A percentile compares a stretch with the other conserved stretches of the same genome.
Evolutionary conservation across 2,329 filamentous ascomycete species (phyloP).

Genomic region (Penicillium sp.): DNA sequence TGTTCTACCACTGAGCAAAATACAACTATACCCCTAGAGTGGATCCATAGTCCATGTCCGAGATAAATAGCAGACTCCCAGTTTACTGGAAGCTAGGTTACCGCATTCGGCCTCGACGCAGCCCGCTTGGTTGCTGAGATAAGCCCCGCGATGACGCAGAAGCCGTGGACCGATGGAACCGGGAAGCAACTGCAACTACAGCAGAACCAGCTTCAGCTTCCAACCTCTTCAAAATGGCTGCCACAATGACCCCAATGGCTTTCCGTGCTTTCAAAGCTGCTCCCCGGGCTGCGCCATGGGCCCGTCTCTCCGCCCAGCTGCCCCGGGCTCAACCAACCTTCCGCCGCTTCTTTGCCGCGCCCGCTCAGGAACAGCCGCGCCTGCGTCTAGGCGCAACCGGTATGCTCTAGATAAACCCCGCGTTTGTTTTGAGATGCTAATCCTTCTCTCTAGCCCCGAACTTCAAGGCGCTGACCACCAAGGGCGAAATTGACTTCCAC

Average conservation of each 20-base stretch:
- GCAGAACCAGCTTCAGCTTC: background rate
- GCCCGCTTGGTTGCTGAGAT: constrained; percentile 15
- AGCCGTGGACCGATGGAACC: background rate
- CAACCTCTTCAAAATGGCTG: constrained; percentile 33
- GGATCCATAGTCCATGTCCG: too few relatives aligned
- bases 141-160: constrained; percentile 11
- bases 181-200: background rate
- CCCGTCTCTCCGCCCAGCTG: constrained; percentile 21
- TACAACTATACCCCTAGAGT: too few relatives aligned
- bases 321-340: constrained; percentile 27
- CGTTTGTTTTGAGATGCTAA: background rate
- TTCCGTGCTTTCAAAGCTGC: constrained; percentile 27
- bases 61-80: too few relatives aligned
- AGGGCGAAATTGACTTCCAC: constrained; percentile 66
- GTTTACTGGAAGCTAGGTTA: too few relatives aligned
- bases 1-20: too few relatives aligned
- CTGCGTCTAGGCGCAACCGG: constrained; percentile 38
- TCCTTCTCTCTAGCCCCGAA: constrained; percentile 54
- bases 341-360: constrained; percentile 30
- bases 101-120: too few relatives aligned
- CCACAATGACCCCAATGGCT: constrained; percentile 23
- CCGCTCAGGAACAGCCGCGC: constrained; percentile 34
- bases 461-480: constrained; percentile 65
- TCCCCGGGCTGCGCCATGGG: constrained; percentile 21
- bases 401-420: constrained; percentile 12